These are phyloP conservation scores for Alectoria sarmentosa DNA, from an alignment of 495 filamentous ascomycete species.

Conservation along the genomic window DNA sequence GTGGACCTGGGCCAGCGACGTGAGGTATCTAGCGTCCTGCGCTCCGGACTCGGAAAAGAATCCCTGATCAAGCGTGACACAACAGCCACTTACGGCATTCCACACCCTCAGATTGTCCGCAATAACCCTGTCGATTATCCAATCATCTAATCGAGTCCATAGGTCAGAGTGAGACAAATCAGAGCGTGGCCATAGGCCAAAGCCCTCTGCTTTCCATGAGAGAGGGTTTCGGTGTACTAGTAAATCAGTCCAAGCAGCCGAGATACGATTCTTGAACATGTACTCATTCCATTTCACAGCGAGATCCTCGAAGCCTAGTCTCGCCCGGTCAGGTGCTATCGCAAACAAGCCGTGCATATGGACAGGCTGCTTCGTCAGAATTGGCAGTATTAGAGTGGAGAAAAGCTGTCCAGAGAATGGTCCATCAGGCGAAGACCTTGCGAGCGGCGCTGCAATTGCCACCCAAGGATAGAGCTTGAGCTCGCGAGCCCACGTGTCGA, in stretches of 20 bases:
- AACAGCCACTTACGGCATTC: conserved; percentile 15
- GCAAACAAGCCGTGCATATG: conserved; percentile 40
- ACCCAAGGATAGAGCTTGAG: conserved; percentile 37
- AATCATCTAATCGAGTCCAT: conserved; percentile 15
- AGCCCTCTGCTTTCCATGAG: conserved; percentile 5
- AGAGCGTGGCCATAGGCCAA: conserved; percentile 18
- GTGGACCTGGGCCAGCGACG: conserved; percentile 2
- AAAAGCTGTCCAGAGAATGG: conserved; percentile 31
- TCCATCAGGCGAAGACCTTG: neutral
- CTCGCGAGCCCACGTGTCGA: conserved; percentile 32
- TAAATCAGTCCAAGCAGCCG: conserved; percentile 28
- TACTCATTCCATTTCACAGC: conserved; percentile 33
- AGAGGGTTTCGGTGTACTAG: conserved; percentile 4
- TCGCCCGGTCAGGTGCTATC: conserved; percentile 35
- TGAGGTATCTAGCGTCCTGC: conserved; percentile 8
- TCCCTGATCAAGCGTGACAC: conserved; percentile 9
- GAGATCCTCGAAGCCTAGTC: conserved; percentile 28
- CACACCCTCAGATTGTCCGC: conserved; percentile 11
- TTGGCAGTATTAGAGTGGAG: conserved; percentile 36
- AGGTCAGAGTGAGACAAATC: conserved; percentile 14
- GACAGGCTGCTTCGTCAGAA: conserved; percentile 33
- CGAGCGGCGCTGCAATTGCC: conserved; percentile 34
- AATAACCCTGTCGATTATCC: conserved; percentile 12
- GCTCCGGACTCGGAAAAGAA: conserved; percentile 3
- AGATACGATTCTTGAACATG: conserved; percentile 32